Base-by-base conservation (phyloP, 148 eudicot species). In the Nepenthes mirabilis region DNA sequence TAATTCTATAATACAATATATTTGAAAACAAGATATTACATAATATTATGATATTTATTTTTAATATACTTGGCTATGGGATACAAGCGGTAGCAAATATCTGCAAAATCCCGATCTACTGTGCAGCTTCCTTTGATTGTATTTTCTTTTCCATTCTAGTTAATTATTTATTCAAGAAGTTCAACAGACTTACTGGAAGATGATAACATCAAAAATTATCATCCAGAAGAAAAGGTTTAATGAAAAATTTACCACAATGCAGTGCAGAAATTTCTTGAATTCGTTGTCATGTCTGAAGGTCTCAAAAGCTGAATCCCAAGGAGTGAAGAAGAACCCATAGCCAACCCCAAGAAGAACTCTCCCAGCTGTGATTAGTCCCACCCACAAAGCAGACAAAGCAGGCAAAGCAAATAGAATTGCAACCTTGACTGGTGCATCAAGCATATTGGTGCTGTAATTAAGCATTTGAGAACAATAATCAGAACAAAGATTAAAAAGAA, bases 261-360 rank as follows among this genome's bases (percentile, higher is more conserved):
- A 80, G 37, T 93, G 96, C 62, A 62, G 69, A 77, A 78, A 86
- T 65, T 80, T 88, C 57, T 78, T 62, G 62, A 72, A 75, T 68
- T 82, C 95, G 67, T 75, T 66, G 14, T 78, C 98, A 53, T 67
- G 77, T 67, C 96, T 77, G 71, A 86, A 93, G 65, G 98, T 89
- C 64, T 93, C 96, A 67, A 93, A 93, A 57, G 98, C 66, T 5
- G 98, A 86, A 65, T 88, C 74, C 96, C 88, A 93, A 52, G 96
- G 98, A 65, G 91, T 79, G 76, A 93, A 86, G 63, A 88, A 93
- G 63, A 88, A 93, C 0, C 98, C 98, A 93, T 93, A 93, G 14
- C 96, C 98, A 3, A 88, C 70, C 56, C 98, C 96, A 66, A 84
- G 82, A 57, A 93, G 82, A 70, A 79, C 83, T 77, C 96, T 86